A percentile compares a stretch with the other conserved stretches of the same genome.
Evolutionary conservation across 805 yeast genomes (phyloP).

Genomic region (Candida andamanensis): DNA sequence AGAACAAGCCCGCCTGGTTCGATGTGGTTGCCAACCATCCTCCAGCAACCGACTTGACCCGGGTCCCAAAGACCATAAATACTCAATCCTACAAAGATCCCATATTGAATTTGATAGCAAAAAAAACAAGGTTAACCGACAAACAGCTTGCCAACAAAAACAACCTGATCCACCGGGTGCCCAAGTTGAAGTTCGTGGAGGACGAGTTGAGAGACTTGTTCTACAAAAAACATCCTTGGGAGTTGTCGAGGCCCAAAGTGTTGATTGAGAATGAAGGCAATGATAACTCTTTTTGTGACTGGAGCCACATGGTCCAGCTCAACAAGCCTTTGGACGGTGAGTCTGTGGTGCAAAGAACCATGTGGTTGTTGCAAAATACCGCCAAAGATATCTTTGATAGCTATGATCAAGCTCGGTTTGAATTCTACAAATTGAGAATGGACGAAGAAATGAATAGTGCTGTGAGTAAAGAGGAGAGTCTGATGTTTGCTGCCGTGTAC

Average conservation of each 20-base stretch:
- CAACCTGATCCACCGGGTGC: slow-evolving; percentile 42
- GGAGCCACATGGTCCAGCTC: slow-evolving; percentile 75
- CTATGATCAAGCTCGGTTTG: slow-evolving; percentile 81
- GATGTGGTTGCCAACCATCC: slow-evolving; percentile 79
- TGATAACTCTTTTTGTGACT: slow-evolving; percentile 55
- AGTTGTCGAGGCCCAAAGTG: slow-evolving; percentile 81
- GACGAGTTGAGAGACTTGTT: slow-evolving; percentile 80
- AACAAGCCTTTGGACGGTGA: slow-evolving; percentile 84
- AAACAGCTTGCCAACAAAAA: slow-evolving; percentile 33
- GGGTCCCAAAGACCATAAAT: slow-evolving; percentile 33
- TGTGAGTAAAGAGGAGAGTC: slow-evolving; percentile 76
- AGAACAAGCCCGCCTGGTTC: slow-evolving; percentile 81
- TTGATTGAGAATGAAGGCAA: slow-evolving; percentile 71
- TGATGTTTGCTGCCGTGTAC: slow-evolving; percentile 78
- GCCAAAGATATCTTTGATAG: slow-evolving; percentile 49
- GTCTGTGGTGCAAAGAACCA: slow-evolving; percentile 41
- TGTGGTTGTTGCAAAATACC: slow-evolving; percentile 28
- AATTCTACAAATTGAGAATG: slow-evolving; percentile 82
- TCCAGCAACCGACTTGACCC: slow-evolving; percentile 61
- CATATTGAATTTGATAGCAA: slow-evolving; percentile 6
- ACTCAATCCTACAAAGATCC: slow-evolving; percentile 27
- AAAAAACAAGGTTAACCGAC: slow-evolving; percentile 43
- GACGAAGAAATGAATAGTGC: slow-evolving; percentile 71
- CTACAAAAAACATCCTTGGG: slow-evolving; percentile 97
- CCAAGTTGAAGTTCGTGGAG: slow-evolving; percentile 56